Evolutionary conservation across 2,329 filamentous ascomycete genomes (phyloP).

Genomic region (Westerdykella sp.): DNA sequence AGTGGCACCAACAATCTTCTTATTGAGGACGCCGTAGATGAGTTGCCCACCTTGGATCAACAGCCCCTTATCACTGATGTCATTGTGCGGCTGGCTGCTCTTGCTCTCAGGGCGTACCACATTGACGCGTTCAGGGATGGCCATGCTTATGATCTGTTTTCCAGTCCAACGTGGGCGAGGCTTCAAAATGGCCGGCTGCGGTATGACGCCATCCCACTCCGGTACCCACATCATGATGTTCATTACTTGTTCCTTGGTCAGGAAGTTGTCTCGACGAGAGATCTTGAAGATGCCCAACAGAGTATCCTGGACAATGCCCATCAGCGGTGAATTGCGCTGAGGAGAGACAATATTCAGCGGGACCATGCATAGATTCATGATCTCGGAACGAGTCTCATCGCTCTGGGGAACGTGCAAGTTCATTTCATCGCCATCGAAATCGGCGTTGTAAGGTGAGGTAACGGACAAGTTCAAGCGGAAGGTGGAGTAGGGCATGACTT

Average conservation of each 20-base stretch:
- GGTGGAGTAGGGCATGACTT: slow-evolving; percentile 98
- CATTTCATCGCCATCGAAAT: slow-evolving; percentile 99
- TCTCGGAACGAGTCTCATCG: slow-evolving; percentile 91
- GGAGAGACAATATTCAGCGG: slow-evolving; percentile 97
- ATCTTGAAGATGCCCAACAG: slow-evolving; percentile 96
- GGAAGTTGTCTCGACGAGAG: slow-evolving; percentile 83
- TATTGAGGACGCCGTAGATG: slow-evolving; percentile 82
- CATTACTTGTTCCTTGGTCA: slow-evolving; percentile 89
- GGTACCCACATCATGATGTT: slow-evolving; percentile 97
- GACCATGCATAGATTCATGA: slow-evolving; percentile 94
- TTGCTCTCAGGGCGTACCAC: slow-evolving; percentile 54
- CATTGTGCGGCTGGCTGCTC: slow-evolving; percentile 54
- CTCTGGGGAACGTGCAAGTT: slow-evolving; percentile 98
- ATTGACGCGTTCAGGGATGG: slow-evolving; percentile 82
- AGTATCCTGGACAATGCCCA: slow-evolving; percentile 99
- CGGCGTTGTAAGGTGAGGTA: slow-evolving; percentile 97
- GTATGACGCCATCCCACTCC: slow-evolving; percentile 93
- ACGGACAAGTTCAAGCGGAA: slow-evolving; percentile 97
- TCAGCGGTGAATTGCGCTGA: slow-evolving; percentile 90
- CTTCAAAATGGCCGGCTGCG: slow-evolving; percentile 87
- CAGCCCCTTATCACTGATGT: slow-evolving; percentile 70
- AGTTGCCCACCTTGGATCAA: slow-evolving; percentile 82
- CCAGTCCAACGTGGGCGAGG: slow-evolving; percentile 92
- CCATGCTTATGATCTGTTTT: slow-evolving; percentile 94
- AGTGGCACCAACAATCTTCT: slow-evolving; percentile 89